Conservation (phyloP, 2,329 filamentous ascomycete genomes). For the Didymella arachidicola region DNA sequence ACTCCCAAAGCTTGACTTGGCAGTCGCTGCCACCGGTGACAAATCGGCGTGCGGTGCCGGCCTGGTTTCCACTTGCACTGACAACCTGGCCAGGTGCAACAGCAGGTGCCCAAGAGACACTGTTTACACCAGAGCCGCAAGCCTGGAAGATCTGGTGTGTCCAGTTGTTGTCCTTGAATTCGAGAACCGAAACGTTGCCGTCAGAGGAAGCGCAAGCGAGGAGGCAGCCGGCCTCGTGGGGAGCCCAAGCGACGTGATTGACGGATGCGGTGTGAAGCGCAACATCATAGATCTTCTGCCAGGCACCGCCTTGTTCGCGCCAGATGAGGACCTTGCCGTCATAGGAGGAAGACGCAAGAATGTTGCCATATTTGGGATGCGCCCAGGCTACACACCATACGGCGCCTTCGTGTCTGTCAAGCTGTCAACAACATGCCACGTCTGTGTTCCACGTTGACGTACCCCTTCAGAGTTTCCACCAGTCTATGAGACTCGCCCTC, state of each 20-base stretch:
- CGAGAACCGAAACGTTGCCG: conserved; percentile 90
- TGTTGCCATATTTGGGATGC: conserved; percentile 98
- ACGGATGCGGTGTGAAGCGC: conserved; percentile 93
- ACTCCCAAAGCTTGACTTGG: conserved; percentile 90
- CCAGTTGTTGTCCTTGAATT: conserved; percentile 96
- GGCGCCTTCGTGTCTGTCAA: conserved; percentile 86
- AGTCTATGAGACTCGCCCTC: conserved; percentile 90
- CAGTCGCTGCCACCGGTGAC: conserved; percentile 97
- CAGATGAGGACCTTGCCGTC: conserved; percentile 99
- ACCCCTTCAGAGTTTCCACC: conserved; percentile 94
- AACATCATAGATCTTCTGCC: conserved; percentile 89
- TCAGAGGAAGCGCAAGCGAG: conserved; percentile 94
- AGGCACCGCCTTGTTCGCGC: conserved; percentile 74
- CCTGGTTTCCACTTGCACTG: conserved; percentile 67
- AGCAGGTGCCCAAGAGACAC: conserved; percentile 92
- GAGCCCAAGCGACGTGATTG: conserved; percentile 97
- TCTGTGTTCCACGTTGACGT: conserved; percentile 43
- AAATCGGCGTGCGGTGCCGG: conserved; percentile 73
- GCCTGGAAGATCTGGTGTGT: conserved; percentile 88
- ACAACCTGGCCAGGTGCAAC: conserved; percentile 84
- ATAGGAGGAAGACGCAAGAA: conserved; percentile 93
- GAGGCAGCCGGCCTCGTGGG: conserved; percentile 92
- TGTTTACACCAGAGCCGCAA: conserved; percentile 93
- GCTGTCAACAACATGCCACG: conserved; percentile 25
- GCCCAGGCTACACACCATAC: conserved; percentile 98